These are phyloP conservation scores for Begonia peltatifolia DNA, from an alignment of 306 rosid species.

Conservation along the genomic window DNA sequence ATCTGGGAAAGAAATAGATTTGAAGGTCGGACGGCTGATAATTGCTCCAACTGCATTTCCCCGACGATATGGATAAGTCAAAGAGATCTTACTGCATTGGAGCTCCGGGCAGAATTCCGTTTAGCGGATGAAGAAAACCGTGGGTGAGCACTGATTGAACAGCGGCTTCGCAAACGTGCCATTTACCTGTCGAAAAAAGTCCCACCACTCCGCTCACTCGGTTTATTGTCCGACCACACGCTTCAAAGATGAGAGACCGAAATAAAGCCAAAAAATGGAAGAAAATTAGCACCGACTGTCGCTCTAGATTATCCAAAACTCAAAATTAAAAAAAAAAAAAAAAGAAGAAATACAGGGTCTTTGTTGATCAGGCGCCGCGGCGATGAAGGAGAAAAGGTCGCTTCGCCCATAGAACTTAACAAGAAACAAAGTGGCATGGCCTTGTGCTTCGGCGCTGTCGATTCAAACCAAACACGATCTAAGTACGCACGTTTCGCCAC, in stretches of 20 bases:
- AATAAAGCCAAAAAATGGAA: constrained; percentile 27
- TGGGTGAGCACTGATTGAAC: constrained; percentile 38
- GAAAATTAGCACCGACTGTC: background rate
- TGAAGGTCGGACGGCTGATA: constrained; percentile 11
- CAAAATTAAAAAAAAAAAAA: background rate
- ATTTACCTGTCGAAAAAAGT: constrained; percentile 39
- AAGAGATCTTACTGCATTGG: background rate
- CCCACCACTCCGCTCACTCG: constrained; percentile 68
- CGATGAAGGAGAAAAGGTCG: constrained; percentile 44
- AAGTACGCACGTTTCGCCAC: constrained; percentile 40
- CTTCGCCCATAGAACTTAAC: constrained; percentile 69
- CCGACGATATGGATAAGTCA: background rate
- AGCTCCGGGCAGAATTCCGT: constrained; percentile 5
- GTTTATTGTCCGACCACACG: constrained; percentile 57
- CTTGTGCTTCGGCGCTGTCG: constrained; percentile 42
- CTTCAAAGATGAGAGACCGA: constrained; percentile 62
- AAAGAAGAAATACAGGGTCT: constrained; percentile 12
- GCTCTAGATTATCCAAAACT: background rate
- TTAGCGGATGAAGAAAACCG: constrained; percentile 26
- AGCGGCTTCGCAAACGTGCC: constrained; percentile 53
- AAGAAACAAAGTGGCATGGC: constrained; percentile 51
- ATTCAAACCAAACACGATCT: constrained; percentile 48
- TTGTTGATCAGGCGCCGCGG: constrained; percentile 37
- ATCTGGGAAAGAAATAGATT: no score
- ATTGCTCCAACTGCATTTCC: background rate